A percentile compares a stretch with the other conserved stretches of the same genome.
These are phyloP conservation scores for Cyclotella baltica DNA, from an alignment of 108 stramenopile genomes.

Conservation along the genomic window DNA sequence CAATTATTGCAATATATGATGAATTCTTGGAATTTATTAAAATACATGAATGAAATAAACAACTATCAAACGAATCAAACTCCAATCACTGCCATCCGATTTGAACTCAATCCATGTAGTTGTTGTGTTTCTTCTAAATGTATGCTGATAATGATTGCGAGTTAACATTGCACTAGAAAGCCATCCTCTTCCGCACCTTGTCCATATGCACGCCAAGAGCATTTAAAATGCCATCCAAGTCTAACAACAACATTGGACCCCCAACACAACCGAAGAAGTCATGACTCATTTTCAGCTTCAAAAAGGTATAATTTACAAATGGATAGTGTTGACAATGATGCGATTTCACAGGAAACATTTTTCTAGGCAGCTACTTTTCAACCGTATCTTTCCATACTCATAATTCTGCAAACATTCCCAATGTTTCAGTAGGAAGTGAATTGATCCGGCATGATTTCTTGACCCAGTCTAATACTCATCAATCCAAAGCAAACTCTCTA, in stretches of 20 bases:
- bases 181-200: constrained; percentile 36
- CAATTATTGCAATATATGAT: too few relatives aligned
- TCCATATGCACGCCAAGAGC: constrained; percentile 46
- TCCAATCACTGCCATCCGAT: too few relatives aligned
- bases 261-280: constrained; percentile 80
- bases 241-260: constrained; percentile 59
- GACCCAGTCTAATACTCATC: constrained; percentile 31
- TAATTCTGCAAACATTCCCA: constrained; percentile 33
- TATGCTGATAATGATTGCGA: too few relatives aligned
- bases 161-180: too few relatives aligned
- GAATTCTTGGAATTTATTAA: too few relatives aligned
- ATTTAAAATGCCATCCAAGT: constrained; percentile 53
- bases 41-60: too few relatives aligned
- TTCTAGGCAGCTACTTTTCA: neutral
- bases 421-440: constrained; percentile 37
- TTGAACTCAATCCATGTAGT: too few relatives aligned
- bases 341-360: constrained; percentile 37
- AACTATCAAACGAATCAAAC: too few relatives aligned
- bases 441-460: neutral
- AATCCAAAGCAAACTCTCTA: constrained; percentile 42
- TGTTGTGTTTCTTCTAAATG: too few relatives aligned
- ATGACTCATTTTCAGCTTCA: constrained; percentile 75
- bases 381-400: constrained; percentile 26
- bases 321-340: constrained; percentile 68
- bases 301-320: constrained; percentile 69